Evolutionary conservation across 2,329 filamentous ascomycete species (phyloP).

Genomic region (Akanthomyces uredinophilus): DNA sequence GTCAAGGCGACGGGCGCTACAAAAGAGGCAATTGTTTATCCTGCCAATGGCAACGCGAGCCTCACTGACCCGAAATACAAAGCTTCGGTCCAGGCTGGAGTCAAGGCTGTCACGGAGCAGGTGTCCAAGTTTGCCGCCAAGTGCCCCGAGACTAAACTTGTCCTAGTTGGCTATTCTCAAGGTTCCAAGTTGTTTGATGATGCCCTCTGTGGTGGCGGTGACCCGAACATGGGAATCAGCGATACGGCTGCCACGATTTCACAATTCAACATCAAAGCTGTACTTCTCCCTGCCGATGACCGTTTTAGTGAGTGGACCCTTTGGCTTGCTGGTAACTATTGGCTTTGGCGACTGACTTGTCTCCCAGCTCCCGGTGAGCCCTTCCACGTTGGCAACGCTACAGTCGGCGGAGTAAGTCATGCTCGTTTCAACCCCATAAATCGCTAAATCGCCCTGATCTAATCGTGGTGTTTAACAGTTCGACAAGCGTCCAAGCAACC

Average conservation of each 20-base stretch:
- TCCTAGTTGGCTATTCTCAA: background rate
- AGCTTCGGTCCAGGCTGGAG: background rate
- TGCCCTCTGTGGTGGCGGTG: background rate
- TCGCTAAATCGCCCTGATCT: background rate
- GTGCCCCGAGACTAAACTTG: background rate
- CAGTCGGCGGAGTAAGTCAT: background rate
- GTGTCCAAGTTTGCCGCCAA: background rate
- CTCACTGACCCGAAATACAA: background rate
- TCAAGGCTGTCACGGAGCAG: background rate
- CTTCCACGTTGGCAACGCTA: background rate
- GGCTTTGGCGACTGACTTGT: background rate
- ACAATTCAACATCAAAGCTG: background rate
- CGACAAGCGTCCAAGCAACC: background rate
- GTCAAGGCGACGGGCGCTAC: background rate
- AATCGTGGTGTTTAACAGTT: background rate
- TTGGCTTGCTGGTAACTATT: background rate
- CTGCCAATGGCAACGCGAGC: background rate
- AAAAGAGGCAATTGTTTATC: background rate
- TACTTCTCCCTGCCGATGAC: background rate
- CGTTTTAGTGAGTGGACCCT: background rate
- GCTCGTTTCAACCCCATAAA: background rate
- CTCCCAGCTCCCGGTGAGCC: background rate
- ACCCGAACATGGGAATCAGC: background rate
- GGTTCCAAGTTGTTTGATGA: background rate
- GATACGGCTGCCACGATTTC: background rate